Evolutionary conservation across 371 early-diverging fungal species (phyloP).

Genomic region (Rhizopus arrhizus): DNA sequence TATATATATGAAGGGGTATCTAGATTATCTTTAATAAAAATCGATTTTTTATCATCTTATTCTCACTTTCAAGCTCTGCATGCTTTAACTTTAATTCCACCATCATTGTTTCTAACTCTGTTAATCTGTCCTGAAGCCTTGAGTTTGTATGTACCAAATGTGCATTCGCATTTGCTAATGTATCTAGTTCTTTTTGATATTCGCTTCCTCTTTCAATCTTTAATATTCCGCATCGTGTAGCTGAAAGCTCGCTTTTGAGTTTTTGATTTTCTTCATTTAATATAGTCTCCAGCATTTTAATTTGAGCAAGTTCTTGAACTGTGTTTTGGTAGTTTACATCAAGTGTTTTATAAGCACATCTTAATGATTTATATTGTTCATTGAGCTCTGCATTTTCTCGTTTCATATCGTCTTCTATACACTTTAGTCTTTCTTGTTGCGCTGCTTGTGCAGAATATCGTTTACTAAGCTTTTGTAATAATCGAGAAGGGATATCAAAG

Average conservation of each 20-base stretch:
- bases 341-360: slow-evolving; percentile 62
- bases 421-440: slow-evolving; percentile 29
- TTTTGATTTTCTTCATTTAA: slow-evolving; percentile 57
- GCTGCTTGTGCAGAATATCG: slow-evolving; percentile 35
- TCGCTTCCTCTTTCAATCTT: slow-evolving; percentile 26
- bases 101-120: slow-evolving; percentile 48
- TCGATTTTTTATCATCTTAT: slow-evolving; percentile 44
- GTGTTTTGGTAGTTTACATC: slow-evolving; percentile 73
- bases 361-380: slow-evolving; percentile 58
- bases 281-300: slow-evolving; percentile 58
- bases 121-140: slow-evolving; percentile 67
- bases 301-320: slow-evolving; percentile 54
- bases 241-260: slow-evolving; percentile 52
- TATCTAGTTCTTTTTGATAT: slow-evolving; percentile 69
- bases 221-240: slow-evolving; percentile 10
- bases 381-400: slow-evolving; percentile 68
- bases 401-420: slow-evolving; percentile 58
- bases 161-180: slow-evolving; percentile 69
- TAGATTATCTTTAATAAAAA: slow-evolving; percentile 51
- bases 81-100: slow-evolving; percentile 64
- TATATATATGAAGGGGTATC: slow-evolving; percentile 21
- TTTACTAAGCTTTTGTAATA: slow-evolving; percentile 29
- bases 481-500: slow-evolving; percentile 31
- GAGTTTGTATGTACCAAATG: slow-evolving; percentile 63
- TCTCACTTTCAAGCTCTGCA: slow-evolving; percentile 72